Evolutionary conservation across 164 flowering plant genomes (phyloP).

Genomic region (Cinnamomum micranthum): DNA sequence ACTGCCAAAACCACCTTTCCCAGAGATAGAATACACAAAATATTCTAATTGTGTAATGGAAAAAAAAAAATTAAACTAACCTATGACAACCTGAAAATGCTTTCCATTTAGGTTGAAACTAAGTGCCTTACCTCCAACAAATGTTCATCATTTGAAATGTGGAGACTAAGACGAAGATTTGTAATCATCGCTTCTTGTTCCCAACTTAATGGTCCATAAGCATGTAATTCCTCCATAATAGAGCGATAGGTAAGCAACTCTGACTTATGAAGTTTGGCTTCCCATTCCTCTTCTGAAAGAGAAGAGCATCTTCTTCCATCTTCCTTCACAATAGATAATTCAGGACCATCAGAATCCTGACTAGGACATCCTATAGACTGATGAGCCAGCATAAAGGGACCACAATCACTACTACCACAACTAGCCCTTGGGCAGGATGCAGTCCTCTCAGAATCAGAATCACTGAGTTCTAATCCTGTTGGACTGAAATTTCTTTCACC

Average conservation of each 20-base stretch:
- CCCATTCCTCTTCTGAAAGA: slow-evolving; percentile 43
- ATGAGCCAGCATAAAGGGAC: slow-evolving; percentile 21
- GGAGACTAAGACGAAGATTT: slow-evolving; percentile 72
- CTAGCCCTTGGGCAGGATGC: slow-evolving; percentile 76
- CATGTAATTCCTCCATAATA: slow-evolving; percentile 77
- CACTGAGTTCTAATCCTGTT: slow-evolving; percentile 36
- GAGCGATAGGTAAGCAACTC: slow-evolving; percentile 86
- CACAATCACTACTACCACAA: slow-evolving; percentile 48
- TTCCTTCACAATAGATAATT: slow-evolving; percentile 43
- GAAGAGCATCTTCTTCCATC: slow-evolving; percentile 23
- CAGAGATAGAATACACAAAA: slow-evolving; percentile 15
- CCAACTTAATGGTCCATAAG: slow-evolving; percentile 94
- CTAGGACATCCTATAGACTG: slow-evolving; percentile 20
- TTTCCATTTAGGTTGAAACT: slow-evolving; percentile 37
- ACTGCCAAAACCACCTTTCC: not conserved
- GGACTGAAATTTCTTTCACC: slow-evolving; percentile 29
- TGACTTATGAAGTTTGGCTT: slow-evolving; percentile 57
- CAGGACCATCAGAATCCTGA: slow-evolving; percentile 53
- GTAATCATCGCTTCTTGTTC: slow-evolving; percentile 82
- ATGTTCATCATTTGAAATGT: slow-evolving; percentile 93
- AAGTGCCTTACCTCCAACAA: slow-evolving; percentile 70
- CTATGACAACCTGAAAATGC: slow-evolving; percentile 1
- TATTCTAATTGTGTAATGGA: slow-evolving; percentile 7
- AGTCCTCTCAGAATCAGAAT: slow-evolving; percentile 44
- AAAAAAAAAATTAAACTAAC: no score